Conservation (phyloP, 73 alveolate genomes). For the Stentor roeselii region DNA sequence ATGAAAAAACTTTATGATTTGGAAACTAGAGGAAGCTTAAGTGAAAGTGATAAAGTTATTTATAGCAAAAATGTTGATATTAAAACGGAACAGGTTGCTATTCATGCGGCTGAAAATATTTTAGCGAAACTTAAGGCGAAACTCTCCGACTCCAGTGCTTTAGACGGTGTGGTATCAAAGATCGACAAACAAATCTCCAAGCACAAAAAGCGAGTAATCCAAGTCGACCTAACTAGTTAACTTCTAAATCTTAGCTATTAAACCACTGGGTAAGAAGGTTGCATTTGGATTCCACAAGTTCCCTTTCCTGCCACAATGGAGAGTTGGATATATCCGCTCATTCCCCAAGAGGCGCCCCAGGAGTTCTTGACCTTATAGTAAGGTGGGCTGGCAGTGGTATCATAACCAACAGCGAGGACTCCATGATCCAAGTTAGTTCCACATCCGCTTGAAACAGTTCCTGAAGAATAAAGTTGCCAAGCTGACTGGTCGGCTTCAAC, state of each 20-base stretch:
- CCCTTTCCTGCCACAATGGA: constrained; percentile 32
- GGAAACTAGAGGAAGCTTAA: neutral
- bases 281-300: constrained; percentile 3
- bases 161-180: neutral
- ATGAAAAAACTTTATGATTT: neutral
- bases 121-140: neutral
- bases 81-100: neutral
- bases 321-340: constrained; percentile 49
- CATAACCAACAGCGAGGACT: constrained; percentile 64
- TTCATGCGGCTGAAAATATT: constrained; percentile 2
- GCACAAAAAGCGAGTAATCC: neutral
- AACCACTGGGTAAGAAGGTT: constrained; percentile 3
- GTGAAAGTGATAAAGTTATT: constrained; percentile 12
- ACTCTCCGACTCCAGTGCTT: constrained; percentile 3
- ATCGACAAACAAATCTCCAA: neutral
- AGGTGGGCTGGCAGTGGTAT: constrained; percentile 22
- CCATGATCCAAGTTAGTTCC: constrained; percentile 59
- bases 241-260: too few species aligned
- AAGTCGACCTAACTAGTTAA: neutral
- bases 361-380: constrained; percentile 58
- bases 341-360: constrained; percentile 68
- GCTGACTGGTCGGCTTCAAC: constrained; percentile 30
- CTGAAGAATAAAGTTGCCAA: constrained; percentile 31
- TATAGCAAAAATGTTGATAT: neutral
- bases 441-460: constrained; percentile 33